Base-by-base conservation (phyloP, 495 filamentous ascomycete genomes). In the Sabuloglossum arenarium region DNA sequence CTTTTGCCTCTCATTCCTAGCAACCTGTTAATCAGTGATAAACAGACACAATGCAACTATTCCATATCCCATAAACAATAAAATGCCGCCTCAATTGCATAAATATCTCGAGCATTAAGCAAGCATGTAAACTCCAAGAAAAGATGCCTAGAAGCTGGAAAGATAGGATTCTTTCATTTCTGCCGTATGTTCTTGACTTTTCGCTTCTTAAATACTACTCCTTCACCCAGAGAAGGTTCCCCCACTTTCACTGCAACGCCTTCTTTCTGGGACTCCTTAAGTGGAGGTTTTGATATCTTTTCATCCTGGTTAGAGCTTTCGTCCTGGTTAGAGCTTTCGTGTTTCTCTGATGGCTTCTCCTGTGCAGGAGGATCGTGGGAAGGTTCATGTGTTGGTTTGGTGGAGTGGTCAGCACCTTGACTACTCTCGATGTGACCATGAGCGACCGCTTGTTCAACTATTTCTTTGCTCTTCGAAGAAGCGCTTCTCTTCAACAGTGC, bases 161-260 rank as follows among this genome's bases (percentile, higher is more conserved):
- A 21, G n/a, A 25, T 5, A 5, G 16, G 4, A 29, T 14, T 10
- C 28, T 2, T 14, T 65, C 61, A 71, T 60, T 68, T 74, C 43
- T 80, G 77, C 37, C 79, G 74, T 61, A 85, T 77, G 31, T 79
- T 78, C 66, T 88, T 94, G 0, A 82, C 75, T 64, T 91, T 95
- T 59, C 89, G 79, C 69, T 94, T 94, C 70, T 94, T 96, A 71
- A 96, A 96, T 12, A 91, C 69, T 21, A 90, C 73, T 0, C 69
- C 75, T 3, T 37, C 57, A 43, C 54, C 43, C 11, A 56, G 46
- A 19, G 56, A 53, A 8, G 57, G 31, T 1, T 68, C 68, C 53
- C 74, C 70, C 62, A 68, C 53, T 6, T 43, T 43, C 9, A 58
- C 54, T 12, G 30, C 32, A 34, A 29, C 16, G 34, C 12, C 23